phyloP scores from a whole-genome alignment of 176 grass and related monocot genomes.

The Hordeum vulgare region MorexV3_pseudomolecules_assembly NC_058518.1:473395993-473396492 shows the following conservation, averaged over 20 bases:
- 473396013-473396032: too few relatives aligned
- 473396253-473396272: background rate
- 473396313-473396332: background rate
- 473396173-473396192: too few relatives aligned
- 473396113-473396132: background rate
- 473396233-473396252: background rate
- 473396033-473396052: too few relatives aligned
- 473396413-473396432: slow-evolving; percentile 2
- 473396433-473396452: background rate
- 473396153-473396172: background rate
- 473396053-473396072: background rate
- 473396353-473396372: background rate
- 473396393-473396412: too few relatives aligned
- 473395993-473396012: too few relatives aligned
- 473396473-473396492: slow-evolving; percentile 41
- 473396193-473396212: background rate
- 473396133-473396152: background rate
- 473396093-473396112: background rate
- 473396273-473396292: background rate
- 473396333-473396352: background rate
- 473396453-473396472: slow-evolving; percentile 15
- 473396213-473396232: too few relatives aligned
- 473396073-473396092: background rate
- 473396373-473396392: too few relatives aligned
- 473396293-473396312: background rate